Conservation (phyloP, 495 filamentous ascomycete genomes). For the Aspergillus campestris region DNA sequence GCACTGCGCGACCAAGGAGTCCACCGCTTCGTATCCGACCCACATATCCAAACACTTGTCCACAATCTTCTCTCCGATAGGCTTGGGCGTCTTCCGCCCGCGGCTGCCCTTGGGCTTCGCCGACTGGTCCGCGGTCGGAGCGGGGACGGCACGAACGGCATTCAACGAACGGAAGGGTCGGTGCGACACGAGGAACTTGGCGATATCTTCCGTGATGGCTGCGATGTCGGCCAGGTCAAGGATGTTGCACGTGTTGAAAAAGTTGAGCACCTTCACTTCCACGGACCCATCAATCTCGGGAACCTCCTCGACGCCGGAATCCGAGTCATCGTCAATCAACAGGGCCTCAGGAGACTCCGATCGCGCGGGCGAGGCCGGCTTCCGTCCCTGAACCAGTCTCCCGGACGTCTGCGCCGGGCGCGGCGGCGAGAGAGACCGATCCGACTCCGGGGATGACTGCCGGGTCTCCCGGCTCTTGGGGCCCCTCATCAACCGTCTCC, state of each 20-base stretch:
- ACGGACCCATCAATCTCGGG: slow-evolving; percentile 29
- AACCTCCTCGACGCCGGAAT: slow-evolving; percentile 38
- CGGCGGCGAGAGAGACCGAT: slow-evolving; percentile 10
- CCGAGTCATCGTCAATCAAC: slow-evolving; percentile 43
- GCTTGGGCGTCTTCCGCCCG: slow-evolving; percentile 41
- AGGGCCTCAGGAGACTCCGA: slow-evolving; percentile 31
- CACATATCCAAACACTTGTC: slow-evolving; percentile 65
- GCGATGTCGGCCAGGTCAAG: slow-evolving; percentile 72
- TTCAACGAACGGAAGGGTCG: slow-evolving; percentile 60
- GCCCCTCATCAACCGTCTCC: slow-evolving; percentile 34
- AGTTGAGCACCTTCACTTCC: slow-evolving; percentile 58
- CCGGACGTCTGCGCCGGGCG: slow-evolving; percentile 26
- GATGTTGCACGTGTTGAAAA: slow-evolving; percentile 70
- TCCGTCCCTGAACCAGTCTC: slow-evolving; percentile 53
- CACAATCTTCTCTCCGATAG: slow-evolving; percentile 63
- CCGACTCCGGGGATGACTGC: no score
- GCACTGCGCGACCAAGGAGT: slow-evolving; percentile 65
- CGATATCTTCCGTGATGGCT: slow-evolving; percentile 55
- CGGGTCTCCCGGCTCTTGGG: slow-evolving; percentile 16
- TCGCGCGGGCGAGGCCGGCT: slow-evolving; percentile 36
- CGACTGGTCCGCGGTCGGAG: slow-evolving; percentile 29
- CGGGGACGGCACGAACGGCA: slow-evolving; percentile 53
- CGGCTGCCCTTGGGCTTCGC: slow-evolving; percentile 40
- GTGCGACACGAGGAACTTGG: slow-evolving; percentile 54
- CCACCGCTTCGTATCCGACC: slow-evolving; percentile 67